Evolutionary conservation across 1,284 basidiomycete genomes (phyloP).

Genomic region (Erythrobasidium hasegawianum): DNA sequence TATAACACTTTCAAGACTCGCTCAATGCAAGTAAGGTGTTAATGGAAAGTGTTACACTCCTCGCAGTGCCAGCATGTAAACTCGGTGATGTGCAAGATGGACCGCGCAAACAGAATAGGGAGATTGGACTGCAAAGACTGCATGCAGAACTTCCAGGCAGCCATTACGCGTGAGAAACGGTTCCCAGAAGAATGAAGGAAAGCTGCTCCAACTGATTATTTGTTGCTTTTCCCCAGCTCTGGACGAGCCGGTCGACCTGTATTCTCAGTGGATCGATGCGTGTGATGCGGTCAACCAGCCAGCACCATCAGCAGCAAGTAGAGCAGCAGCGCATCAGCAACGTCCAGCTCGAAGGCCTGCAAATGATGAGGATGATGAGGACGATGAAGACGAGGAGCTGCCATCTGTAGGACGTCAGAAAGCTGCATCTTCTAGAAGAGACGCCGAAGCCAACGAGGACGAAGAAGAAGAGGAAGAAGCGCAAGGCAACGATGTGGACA

Average conservation of each 20-base stretch:
- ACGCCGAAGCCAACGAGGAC: constrained; percentile 11
- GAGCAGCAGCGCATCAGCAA: not conserved
- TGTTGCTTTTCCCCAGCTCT: constrained; percentile 43
- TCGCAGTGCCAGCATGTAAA: constrained; percentile 20
- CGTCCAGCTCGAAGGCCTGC: not conserved
- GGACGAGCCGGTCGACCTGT: constrained; percentile 51
- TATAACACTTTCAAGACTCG: constrained; percentile 51
- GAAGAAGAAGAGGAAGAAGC: constrained; percentile 24
- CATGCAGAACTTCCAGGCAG: constrained; percentile 45
- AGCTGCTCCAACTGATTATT: no score
- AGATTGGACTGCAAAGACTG: constrained; percentile 52
- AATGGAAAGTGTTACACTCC: not conserved
- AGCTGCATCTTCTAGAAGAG: not conserved
- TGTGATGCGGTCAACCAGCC: constrained; percentile 44
- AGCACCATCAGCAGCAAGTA: not conserved
- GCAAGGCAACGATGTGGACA: constrained; percentile 4
- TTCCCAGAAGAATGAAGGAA: no score
- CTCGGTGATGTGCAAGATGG: constrained; percentile 42
- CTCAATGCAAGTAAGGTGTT: no score
- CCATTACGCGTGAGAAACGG: constrained; percentile 43
- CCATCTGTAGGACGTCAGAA: constrained; percentile 8
- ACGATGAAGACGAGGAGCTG: constrained; percentile 24
- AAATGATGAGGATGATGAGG: constrained; percentile 24
- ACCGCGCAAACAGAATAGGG: constrained; percentile 48
- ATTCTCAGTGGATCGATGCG: constrained; percentile 52